These are phyloP conservation scores for Penicillium psychrosexuale DNA, from an alignment of 2,329 filamentous ascomycete genomes.

Conservation along the genomic window DNA sequence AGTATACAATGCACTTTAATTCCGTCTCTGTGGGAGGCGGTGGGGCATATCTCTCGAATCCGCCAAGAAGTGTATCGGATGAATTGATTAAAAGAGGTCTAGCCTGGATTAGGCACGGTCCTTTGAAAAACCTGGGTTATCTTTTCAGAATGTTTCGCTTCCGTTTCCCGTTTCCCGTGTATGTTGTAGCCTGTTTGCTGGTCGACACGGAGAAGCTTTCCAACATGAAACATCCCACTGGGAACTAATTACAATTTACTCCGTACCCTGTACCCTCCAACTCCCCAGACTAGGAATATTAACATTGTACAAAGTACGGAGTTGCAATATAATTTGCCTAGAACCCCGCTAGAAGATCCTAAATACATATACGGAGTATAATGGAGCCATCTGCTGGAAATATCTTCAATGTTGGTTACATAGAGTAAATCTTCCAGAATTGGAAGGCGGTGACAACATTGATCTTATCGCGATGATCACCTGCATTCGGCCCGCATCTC, in stretches of 20 bases:
- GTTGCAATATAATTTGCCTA: too few species aligned
- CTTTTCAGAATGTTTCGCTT: not conserved
- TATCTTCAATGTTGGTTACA: not conserved
- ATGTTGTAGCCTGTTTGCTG: not conserved
- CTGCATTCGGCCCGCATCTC: not conserved
- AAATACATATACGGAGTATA: not conserved
- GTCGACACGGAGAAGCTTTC: conserved; percentile 5
- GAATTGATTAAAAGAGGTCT: not conserved
- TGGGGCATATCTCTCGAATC: not conserved
- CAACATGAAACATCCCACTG: conserved; percentile 2
- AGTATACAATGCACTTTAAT: not conserved
- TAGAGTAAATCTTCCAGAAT: too few species aligned
- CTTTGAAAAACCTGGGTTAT: not conserved
- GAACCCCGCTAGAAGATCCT: not conserved
- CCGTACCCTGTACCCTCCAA: not conserved
- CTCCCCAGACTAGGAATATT: not conserved
- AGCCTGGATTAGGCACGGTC: not conserved
- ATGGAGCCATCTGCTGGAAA: not conserved
- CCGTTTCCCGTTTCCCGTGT: not conserved
- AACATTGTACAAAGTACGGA: not conserved
- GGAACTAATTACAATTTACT: not conserved
- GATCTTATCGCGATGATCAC: conserved; percentile 3
- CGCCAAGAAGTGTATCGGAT: not conserved
- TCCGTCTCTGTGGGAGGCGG: not conserved
- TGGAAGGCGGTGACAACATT: conserved; percentile 3